Percentiles rank a stretch among this genome's conserved stretches.
These are phyloP conservation scores for Cokeromyces recurvatus DNA, from an alignment of 371 early-diverging fungal genomes.

Conservation along the genomic window DNA sequence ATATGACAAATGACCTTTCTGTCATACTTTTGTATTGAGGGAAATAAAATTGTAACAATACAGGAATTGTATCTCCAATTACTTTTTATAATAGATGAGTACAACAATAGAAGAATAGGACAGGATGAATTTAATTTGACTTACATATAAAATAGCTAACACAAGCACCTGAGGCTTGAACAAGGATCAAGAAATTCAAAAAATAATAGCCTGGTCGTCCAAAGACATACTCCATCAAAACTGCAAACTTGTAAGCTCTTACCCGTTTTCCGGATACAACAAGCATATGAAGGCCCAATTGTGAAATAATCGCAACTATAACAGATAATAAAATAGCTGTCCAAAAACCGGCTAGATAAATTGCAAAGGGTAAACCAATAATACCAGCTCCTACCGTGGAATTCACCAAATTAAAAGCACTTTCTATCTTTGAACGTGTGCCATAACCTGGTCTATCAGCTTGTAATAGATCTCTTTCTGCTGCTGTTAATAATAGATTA, in stretches of 20 bases:
- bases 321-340: constrained; percentile 45
- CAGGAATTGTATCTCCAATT: constrained; percentile 56
- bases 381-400: constrained; percentile 61
- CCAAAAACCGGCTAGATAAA: constrained; percentile 52
- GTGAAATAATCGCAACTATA: constrained; percentile 40
- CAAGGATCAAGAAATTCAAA: constrained; percentile 44
- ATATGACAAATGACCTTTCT: constrained; percentile 37
- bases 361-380: constrained; percentile 53
- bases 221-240: constrained; percentile 47
- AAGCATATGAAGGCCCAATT: constrained; percentile 41
- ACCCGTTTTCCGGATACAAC: constrained; percentile 43
- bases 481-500: constrained; percentile 4
- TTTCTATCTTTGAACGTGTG: constrained; percentile 28
- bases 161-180: constrained; percentile 47
- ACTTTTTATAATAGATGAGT: constrained; percentile 35
- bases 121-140: background rate
- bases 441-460: constrained; percentile 37
- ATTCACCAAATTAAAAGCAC: constrained; percentile 53
- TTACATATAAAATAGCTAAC: constrained; percentile 52
- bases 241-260: constrained; percentile 45
- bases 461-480: constrained; percentile 29
- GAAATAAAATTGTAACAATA: constrained; percentile 41
- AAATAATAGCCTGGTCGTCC: constrained; percentile 46
- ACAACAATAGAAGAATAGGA: background rate
- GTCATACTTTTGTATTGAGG: constrained; percentile 25